Percentiles rank a stretch among this genome's conserved stretches.
These are phyloP conservation scores for Taphrina betulina DNA, from an alignment of 1,139 yeast species.

Conservation along the genomic window DNA sequence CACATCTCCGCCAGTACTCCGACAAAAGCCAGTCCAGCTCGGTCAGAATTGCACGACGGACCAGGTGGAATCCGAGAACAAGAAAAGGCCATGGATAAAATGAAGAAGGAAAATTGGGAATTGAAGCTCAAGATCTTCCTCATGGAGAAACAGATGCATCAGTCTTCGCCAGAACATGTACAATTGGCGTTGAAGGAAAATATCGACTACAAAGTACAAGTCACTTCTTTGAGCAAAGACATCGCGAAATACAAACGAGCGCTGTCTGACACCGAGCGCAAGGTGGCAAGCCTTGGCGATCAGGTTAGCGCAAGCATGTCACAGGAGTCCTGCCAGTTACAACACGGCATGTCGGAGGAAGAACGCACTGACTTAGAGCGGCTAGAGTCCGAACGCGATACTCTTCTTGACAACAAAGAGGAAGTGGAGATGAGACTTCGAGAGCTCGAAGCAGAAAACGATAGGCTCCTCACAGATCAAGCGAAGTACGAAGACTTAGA, in stretches of 20 bases:
- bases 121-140: slow-evolving; percentile 38
- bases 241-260: slow-evolving; percentile 34
- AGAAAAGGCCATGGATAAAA: slow-evolving; percentile 37
- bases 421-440: slow-evolving; percentile 22
- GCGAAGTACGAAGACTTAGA: slow-evolving; percentile 3
- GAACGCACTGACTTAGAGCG: slow-evolving; percentile 18
- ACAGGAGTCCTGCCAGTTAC: slow-evolving; percentile 20
- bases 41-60: background rate
- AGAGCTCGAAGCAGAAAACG: slow-evolving; percentile 26
- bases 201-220: slow-evolving; percentile 38
- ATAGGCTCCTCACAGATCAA: background rate
- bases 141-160: slow-evolving; percentile 36
- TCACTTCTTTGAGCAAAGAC: slow-evolving; percentile 35
- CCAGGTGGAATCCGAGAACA: slow-evolving; percentile 33
- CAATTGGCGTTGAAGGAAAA: slow-evolving; percentile 37
- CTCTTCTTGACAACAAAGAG: slow-evolving; percentile 11
- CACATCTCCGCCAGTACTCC: background rate
- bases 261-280: slow-evolving; percentile 37
- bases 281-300: slow-evolving; percentile 29
- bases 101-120: slow-evolving; percentile 40
- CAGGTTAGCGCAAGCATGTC: slow-evolving; percentile 25
- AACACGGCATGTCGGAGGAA: slow-evolving; percentile 33
- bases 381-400: slow-evolving; percentile 15
- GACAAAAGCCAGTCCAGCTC: background rate
- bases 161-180: slow-evolving; percentile 39